Evolutionary conservation across 495 filamentous ascomycete genomes (phyloP).

Genomic region (Friedmanniomyces endolithicus): DNA sequence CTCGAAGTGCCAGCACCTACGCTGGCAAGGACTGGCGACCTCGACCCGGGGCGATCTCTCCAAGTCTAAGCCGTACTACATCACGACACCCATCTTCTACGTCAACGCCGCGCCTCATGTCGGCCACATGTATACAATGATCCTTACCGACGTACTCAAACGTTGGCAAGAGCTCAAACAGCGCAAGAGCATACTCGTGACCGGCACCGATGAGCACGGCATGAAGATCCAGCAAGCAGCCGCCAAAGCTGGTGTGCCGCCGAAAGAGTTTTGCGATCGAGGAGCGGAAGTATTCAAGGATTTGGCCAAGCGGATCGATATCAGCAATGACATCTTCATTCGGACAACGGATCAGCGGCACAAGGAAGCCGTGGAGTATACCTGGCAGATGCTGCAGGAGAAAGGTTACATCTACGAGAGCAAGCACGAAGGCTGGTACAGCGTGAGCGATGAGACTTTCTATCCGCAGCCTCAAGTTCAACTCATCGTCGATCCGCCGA

Average conservation of each 20-base stretch:
- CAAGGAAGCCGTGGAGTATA: slow-evolving; percentile 74
- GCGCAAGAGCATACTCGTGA: slow-evolving; percentile 59
- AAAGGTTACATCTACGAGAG: slow-evolving; percentile 69
- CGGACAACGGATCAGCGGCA: slow-evolving; percentile 79
- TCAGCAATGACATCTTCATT: slow-evolving; percentile 75
- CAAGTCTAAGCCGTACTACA: slow-evolving; percentile 86
- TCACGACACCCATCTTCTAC: slow-evolving; percentile 97
- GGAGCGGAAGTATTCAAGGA: slow-evolving; percentile 51
- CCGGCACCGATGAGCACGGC: slow-evolving; percentile 95
- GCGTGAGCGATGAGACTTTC: slow-evolving; percentile 89
- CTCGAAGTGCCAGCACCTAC: slow-evolving; percentile 6
- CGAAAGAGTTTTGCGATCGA: slow-evolving; percentile 50
- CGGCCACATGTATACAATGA: slow-evolving; percentile 86
- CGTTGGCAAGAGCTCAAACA: slow-evolving; percentile 77
- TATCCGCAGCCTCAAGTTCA: slow-evolving; percentile 68
- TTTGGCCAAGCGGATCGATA: slow-evolving; percentile 52
- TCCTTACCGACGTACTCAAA: slow-evolving; percentile 83
- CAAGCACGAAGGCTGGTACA: slow-evolving; percentile 94
- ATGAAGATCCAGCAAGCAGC: slow-evolving; percentile 94
- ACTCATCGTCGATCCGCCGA: slow-evolving; percentile 60
- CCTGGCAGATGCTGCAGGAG: slow-evolving; percentile 70
- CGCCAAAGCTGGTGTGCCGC: slow-evolving; percentile 46
- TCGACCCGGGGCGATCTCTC: background rate
- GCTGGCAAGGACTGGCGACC: background rate
- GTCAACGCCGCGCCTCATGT: slow-evolving; percentile 95